phyloP scores from a whole-genome alignment of 2,329 filamentous ascomycete species.

The Dactylellina cionopaga region DNA sequence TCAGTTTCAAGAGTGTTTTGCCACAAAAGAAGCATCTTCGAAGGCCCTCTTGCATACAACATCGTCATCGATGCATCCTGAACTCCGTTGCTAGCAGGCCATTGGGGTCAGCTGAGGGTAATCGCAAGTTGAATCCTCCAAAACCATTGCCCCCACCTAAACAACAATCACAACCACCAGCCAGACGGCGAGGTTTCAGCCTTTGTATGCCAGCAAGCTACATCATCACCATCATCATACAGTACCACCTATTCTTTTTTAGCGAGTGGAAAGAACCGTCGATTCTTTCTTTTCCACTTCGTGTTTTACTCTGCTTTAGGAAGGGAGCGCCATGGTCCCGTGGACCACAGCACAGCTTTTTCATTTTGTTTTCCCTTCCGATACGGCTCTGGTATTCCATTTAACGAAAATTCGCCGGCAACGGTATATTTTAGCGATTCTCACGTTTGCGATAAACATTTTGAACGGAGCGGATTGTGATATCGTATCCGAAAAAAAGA shows the following conservation, averaged over 20 bases:
- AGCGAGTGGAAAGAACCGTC: neutral
- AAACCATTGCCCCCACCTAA: constrained; percentile 7
- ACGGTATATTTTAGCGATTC: neutral
- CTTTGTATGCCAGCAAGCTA: neutral
- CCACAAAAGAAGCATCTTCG: constrained; percentile 27
- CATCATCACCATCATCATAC: neutral
- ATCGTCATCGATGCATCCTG: constrained; percentile 31
- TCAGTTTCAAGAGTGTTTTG: constrained; percentile 18
- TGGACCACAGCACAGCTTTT: constrained; percentile 12
- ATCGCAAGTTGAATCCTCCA: neutral
- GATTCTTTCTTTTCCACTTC: neutral
- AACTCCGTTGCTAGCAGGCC: neutral
- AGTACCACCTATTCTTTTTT: neutral
- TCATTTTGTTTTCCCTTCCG: neutral
- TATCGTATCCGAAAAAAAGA: too few species aligned
- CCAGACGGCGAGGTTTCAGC: constrained; percentile 22
- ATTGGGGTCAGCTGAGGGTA: constrained; percentile 29
- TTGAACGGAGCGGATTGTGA: constrained; percentile 11
- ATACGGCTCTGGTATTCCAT: constrained; percentile 7
- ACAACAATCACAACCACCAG: neutral
- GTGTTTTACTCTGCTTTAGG: constrained; percentile 19
- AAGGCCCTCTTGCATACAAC: constrained; percentile 4
- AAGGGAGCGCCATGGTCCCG: constrained; percentile 37
- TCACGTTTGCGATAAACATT: constrained; percentile 19
- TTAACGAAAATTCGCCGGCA: constrained; percentile 8